Percentiles rank a stretch among this genome's conserved stretches.
Evolutionary conservation across 345 rosid genomes (phyloP).

Genomic region (Eucalyptus tenuipes): DNA sequence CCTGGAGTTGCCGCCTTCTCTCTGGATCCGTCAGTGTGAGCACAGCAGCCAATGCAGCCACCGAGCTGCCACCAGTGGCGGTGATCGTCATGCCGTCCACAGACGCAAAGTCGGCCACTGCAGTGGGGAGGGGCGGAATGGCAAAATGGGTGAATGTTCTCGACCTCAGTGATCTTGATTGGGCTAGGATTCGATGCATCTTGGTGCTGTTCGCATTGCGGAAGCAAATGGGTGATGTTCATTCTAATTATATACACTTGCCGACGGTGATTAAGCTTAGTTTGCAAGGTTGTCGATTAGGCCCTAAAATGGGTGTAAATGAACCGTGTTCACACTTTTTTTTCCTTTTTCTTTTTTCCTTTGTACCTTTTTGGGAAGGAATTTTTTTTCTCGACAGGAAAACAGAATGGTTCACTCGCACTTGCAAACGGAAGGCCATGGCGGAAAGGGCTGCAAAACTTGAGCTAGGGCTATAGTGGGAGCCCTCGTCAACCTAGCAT

Average conservation of each 20-base stretch:
- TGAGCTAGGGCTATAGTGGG: background rate
- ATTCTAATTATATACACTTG: constrained; percentile 1
- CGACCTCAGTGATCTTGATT: background rate
- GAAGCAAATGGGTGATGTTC: constrained; percentile 26
- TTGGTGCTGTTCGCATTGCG: background rate
- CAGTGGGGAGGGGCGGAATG: constrained; percentile 18
- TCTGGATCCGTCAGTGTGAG: too few species aligned
- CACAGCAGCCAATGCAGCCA: constrained; percentile 46
- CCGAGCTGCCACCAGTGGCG: constrained; percentile 62
- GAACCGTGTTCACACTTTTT: rapidly evolving
- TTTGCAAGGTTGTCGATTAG: background rate
- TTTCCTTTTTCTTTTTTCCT: rapidly evolving
- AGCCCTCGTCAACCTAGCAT: background rate
- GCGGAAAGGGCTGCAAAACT: too few species aligned
- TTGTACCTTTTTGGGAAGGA: background rate
- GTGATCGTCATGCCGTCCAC: constrained; percentile 53
- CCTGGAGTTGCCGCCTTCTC: too few species aligned
- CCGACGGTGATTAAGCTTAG: background rate
- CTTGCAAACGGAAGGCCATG: background rate
- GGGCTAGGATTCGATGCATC: constrained; percentile 6
- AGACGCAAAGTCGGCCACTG: constrained; percentile 24
- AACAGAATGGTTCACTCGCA: rapidly evolving
- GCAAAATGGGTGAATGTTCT: background rate
- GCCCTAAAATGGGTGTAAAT: background rate
- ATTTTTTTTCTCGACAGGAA: rapidly evolving